A percentile compares a stretch with the other conserved stretches of the same genome.
Conservation (phyloP, 352 stramenopile species). For the Pythium aristosporum region DNA sequence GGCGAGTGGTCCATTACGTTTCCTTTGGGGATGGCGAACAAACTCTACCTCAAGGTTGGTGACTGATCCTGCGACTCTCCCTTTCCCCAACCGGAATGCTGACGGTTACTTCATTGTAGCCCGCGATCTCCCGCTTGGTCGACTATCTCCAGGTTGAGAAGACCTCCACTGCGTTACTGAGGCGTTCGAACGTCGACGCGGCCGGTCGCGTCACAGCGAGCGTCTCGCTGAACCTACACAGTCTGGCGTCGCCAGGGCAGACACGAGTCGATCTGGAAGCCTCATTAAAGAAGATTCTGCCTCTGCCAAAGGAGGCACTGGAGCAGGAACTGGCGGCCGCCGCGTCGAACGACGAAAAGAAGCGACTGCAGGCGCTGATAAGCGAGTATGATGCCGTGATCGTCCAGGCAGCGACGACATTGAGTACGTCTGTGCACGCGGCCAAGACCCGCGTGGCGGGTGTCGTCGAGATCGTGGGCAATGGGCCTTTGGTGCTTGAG, state of each 20-base stretch:
- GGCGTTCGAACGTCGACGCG: constrained; percentile 33
- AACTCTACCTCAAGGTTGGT: constrained; percentile 46
- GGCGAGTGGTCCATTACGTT: constrained; percentile 56
- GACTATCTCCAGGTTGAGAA: constrained; percentile 60
- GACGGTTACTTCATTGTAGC: constrained; percentile 17
- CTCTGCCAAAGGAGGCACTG: constrained; percentile 41
- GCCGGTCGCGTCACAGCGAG: constrained; percentile 33
- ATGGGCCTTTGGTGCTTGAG: constrained; percentile 37
- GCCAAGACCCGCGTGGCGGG: constrained; percentile 34
- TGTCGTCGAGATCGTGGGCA: constrained; percentile 32
- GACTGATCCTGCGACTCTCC: background rate
- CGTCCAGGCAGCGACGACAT: constrained; percentile 26
- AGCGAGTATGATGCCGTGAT: constrained; percentile 56
- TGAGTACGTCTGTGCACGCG: constrained; percentile 29
- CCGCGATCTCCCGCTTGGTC: constrained; percentile 32
- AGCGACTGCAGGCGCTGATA: constrained; percentile 58
- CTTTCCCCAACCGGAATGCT: background rate
- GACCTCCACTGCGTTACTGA: constrained; percentile 31
- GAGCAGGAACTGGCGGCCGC: constrained; percentile 60
- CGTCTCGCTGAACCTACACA: constrained; percentile 38
- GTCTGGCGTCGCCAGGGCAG: constrained; percentile 36
- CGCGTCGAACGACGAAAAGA: constrained; percentile 70
- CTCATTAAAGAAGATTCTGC: constrained; percentile 27
- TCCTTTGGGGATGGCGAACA: constrained; percentile 24
- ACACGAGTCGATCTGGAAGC: constrained; percentile 17